Evolutionary conservation across 768 basidiomycete species (phyloP), one percentile per base, ranked within the genome.

Genomic region (Tricholoma flavovirens): DNA sequence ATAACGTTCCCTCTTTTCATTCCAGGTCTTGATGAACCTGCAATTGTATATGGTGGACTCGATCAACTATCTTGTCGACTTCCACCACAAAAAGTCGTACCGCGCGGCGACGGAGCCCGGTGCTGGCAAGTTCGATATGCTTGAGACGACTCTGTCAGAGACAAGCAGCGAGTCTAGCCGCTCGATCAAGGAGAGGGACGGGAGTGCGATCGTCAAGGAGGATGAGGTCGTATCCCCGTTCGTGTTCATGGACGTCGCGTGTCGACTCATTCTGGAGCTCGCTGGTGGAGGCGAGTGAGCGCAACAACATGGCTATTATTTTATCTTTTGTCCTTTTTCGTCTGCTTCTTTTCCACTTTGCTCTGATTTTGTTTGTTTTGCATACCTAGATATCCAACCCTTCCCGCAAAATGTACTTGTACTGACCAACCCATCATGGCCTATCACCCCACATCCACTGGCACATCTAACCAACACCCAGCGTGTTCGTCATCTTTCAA

Each of bases 21-120:
- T 49, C 1, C 64, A 95, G 93, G 85, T 97, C 5, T 77, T 97
- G 33, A 98, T 98, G 94, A 97, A 99, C 70, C 81, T 99, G 1
- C 94, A 98, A 64, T 81, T 98, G 36, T 99, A 98, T 69, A 90
- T 92, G 80, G 93, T 99, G 17, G 96, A 99, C 67, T 86, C 86
- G 21, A 85, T 87, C 69, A 98, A 98, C 73, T 98, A 98, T 72
- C 82, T 99, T 26, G 97, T 99, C 55, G 96, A 98, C 68, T 99
- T 99, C 73, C 88, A 97, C 64, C 95, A 98, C 75, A 93, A 97
- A 70, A 94, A 93, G 67, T 90, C 93, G 51, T 97, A 98, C 71
- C 81, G 77, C 61, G 91, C 90, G 5, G 83, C 83, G 1, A 77
- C 76, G 11, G 83, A 87, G 38, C 76, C 81, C 0, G 87, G 77